These are phyloP conservation scores for Mortierella hygrophila DNA, from an alignment of 192 early-diverging fungal species.

Conservation along the genomic window DNA sequence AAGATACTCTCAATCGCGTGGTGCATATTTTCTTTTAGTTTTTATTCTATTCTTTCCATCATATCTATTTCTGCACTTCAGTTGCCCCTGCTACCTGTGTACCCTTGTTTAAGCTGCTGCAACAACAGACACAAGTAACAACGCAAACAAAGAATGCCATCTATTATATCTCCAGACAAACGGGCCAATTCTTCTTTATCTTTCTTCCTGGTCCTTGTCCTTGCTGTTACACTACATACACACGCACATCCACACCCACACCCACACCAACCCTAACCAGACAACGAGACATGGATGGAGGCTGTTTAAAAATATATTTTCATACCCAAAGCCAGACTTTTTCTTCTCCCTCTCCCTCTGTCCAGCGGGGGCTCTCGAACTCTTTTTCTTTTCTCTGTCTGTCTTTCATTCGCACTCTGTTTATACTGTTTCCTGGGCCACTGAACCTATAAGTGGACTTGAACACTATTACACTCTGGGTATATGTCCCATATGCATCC, in stretches of 20 bases:
- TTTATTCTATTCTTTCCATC: neutral
- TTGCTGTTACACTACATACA: no score
- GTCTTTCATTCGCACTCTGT: neutral
- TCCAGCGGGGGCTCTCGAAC: neutral
- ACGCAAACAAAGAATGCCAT: no score
- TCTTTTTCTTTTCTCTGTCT: neutral
- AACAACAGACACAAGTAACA: no score
- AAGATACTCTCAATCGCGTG: neutral
- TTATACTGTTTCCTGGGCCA: neutral
- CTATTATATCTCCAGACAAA: constrained; percentile 1
- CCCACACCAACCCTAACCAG: neutral
- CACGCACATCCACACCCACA: no score
- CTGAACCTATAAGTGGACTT: no score
- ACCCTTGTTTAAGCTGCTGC: constrained; percentile 1
- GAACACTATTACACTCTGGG: no score
- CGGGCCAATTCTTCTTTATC: neutral
- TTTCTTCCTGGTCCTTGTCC: no score
- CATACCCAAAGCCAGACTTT: neutral
- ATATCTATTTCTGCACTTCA: constrained; percentile 9
- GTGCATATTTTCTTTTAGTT: neutral
- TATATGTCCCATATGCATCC: no score
- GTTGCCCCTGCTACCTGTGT: neutral
- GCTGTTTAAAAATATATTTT: constrained; percentile 8
- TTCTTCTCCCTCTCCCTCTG: neutral
- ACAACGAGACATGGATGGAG: neutral